These are phyloP conservation scores for Daldinia caldariorum DNA, from an alignment of 495 filamentous ascomycete genomes.

Conservation along the genomic window DNA sequence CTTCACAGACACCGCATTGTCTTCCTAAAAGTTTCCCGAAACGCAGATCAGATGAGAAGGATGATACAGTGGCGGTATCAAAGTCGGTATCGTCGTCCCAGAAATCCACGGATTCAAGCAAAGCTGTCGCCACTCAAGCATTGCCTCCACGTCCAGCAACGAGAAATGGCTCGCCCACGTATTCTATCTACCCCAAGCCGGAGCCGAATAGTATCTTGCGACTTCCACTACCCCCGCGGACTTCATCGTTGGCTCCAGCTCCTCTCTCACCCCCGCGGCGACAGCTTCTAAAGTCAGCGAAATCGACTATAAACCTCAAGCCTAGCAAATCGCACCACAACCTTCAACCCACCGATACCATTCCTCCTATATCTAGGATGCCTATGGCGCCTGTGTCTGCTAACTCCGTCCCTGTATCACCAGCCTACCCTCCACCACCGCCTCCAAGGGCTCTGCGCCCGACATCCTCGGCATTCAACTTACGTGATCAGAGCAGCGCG, in stretches of 20 bases:
- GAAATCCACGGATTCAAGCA: slow-evolving; percentile 6
- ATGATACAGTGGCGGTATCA: slow-evolving; percentile 29
- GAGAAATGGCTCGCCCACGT: slow-evolving; percentile 25
- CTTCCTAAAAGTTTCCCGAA: slow-evolving; percentile 20
- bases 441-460: slow-evolving; percentile 33
- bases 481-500: slow-evolving; percentile 25
- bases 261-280: slow-evolving; percentile 35
- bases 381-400: slow-evolving; percentile 13
- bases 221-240: slow-evolving; percentile 41
- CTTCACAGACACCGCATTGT: slow-evolving; percentile 23
- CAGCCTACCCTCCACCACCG: slow-evolving; percentile 40
- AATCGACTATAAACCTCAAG: slow-evolving; percentile 33
- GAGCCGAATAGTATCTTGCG: slow-evolving; percentile 16
- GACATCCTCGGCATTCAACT: slow-evolving; percentile 36
- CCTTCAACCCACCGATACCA: slow-evolving; percentile 10
- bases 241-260: slow-evolving; percentile 38
- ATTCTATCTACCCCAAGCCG: slow-evolving; percentile 43
- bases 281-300: slow-evolving; percentile 24
- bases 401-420: slow-evolving; percentile 35
- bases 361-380: slow-evolving; percentile 1
- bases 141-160: slow-evolving; percentile 28
- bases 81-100: slow-evolving; percentile 4
- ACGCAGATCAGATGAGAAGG: slow-evolving; percentile 6
- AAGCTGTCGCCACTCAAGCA: background rate
- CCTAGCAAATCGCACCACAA: slow-evolving; percentile 22